These are phyloP conservation scores for Yarrowia osloensis DNA, from an alignment of 805 yeast genomes.

Conservation along the genomic window DNA sequence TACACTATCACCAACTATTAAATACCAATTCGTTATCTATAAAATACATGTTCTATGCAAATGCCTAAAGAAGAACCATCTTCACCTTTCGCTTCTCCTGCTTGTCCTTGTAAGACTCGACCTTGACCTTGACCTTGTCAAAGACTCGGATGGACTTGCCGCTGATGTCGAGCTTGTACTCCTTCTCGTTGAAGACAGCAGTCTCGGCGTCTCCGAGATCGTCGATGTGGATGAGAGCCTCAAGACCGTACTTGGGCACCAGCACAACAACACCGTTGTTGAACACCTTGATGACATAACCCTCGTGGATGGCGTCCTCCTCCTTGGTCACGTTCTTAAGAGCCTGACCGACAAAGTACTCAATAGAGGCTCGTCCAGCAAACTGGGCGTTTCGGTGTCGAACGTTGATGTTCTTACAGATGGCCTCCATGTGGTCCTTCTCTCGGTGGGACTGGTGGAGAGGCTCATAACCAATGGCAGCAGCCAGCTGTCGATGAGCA, in stretches of 20 bases:
- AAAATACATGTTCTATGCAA: constrained; percentile 28
- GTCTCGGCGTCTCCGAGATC: constrained; percentile 64
- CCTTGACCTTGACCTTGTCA: constrained; percentile 81
- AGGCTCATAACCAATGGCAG: constrained; percentile 94
- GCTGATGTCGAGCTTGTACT: constrained; percentile 62
- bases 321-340: constrained; percentile 58
- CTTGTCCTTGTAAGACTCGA: constrained; percentile 79
- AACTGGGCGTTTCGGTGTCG: constrained; percentile 98
- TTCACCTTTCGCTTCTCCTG: constrained; percentile 89
- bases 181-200: constrained; percentile 72
- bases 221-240: constrained; percentile 84
- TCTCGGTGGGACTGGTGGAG: constrained; percentile 81
- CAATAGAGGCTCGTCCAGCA: constrained; percentile 98
- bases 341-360: constrained; percentile 97
- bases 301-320: constrained; percentile 77
- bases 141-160: constrained; percentile 65
- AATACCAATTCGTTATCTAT: constrained; percentile 13
- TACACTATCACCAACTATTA: too few species aligned
- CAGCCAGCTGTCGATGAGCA: constrained; percentile 96
- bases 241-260: constrained; percentile 95
- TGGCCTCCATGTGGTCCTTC: constrained; percentile 82
- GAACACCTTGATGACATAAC: constrained; percentile 88
- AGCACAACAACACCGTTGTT: constrained; percentile 92
- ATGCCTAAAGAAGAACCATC: constrained; percentile 44
- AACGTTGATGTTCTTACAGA: constrained; percentile 84